phyloP scores from a whole-genome alignment of 78 protist genomes.

The Isochrysis galbana region DNA sequence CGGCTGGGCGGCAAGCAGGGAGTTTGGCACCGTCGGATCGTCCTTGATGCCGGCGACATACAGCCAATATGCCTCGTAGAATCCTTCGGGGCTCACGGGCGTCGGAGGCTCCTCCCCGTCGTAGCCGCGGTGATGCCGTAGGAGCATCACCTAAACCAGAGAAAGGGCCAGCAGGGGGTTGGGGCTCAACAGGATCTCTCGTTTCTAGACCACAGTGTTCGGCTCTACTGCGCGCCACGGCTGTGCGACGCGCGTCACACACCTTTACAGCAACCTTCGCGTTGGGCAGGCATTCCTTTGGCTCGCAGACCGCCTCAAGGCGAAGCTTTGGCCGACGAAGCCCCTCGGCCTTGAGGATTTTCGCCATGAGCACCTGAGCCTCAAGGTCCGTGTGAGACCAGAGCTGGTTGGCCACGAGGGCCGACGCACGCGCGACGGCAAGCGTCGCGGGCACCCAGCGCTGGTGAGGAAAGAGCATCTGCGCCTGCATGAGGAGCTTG shows the following conservation, averaged over 20 bases:
- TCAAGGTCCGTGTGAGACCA: neutral
- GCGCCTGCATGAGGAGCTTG: neutral
- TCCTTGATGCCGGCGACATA: neutral
- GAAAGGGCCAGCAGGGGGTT: neutral
- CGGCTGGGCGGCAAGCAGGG: neutral
- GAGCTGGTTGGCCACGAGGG: neutral
- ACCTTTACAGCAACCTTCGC: too few relatives aligned
- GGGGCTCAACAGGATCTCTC: too few relatives aligned
- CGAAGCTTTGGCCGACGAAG: neutral
- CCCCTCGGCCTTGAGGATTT: neutral
- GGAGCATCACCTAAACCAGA: neutral
- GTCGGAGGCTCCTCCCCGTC: neutral
- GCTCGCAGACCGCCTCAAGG: neutral
- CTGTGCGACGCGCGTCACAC: too few relatives aligned
- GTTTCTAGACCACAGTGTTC: too few relatives aligned
- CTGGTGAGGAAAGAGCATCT: neutral
- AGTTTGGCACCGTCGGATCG: neutral
- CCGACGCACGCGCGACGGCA: neutral
- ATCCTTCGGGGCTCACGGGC: neutral
- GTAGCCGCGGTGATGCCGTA: neutral
- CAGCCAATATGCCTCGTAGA: conserved; percentile 18
- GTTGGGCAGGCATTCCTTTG: neutral
- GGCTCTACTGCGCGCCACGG: too few relatives aligned
- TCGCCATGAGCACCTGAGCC: neutral
- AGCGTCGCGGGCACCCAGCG: neutral